Conservation (phyloP, 2,329 filamentous ascomycete genomes). For the Neonectria neomacrospora region DNA sequence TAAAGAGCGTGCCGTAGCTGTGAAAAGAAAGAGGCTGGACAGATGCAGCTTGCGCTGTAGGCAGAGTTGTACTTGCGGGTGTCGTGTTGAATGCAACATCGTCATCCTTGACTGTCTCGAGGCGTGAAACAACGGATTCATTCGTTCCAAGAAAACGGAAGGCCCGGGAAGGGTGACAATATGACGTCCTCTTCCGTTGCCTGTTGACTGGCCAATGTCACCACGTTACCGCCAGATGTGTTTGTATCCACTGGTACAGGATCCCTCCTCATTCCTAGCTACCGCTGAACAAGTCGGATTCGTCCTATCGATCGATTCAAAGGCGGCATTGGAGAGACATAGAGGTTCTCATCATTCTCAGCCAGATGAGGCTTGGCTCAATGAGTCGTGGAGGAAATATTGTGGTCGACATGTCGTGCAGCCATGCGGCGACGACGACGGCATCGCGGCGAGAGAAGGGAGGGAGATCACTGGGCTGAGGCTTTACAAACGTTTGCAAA, state of each 20-base stretch:
- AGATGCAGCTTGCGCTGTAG: conserved; percentile 65
- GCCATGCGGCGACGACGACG: not conserved
- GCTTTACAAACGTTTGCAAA: not conserved
- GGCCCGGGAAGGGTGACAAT: too few species aligned
- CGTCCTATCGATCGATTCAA: too few species aligned
- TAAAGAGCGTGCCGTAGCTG: conserved; percentile 99
- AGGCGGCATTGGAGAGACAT: not conserved
- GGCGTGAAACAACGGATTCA: too few species aligned
- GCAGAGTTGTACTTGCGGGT: not conserved
- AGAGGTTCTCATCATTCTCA: too few species aligned
- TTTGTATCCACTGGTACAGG: too few species aligned
- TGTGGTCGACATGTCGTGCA: not conserved
- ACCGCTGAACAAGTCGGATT: not conserved
- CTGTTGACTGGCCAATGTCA: too few species aligned
- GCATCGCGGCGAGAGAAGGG: not conserved
- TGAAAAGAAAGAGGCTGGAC: conserved; percentile 99
- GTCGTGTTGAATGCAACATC: not conserved
- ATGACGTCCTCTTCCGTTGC: too few species aligned
- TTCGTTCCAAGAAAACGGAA: too few species aligned
- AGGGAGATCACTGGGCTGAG: not conserved
- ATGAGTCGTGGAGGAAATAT: not conserved
- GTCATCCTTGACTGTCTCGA: too few species aligned
- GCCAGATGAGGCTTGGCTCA: not conserved
- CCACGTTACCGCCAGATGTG: too few species aligned
- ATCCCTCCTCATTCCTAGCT: not conserved